Evolutionary conservation across 1,284 basidiomycete species (phyloP).

Genomic region (Tausonia pullulans): DNA sequence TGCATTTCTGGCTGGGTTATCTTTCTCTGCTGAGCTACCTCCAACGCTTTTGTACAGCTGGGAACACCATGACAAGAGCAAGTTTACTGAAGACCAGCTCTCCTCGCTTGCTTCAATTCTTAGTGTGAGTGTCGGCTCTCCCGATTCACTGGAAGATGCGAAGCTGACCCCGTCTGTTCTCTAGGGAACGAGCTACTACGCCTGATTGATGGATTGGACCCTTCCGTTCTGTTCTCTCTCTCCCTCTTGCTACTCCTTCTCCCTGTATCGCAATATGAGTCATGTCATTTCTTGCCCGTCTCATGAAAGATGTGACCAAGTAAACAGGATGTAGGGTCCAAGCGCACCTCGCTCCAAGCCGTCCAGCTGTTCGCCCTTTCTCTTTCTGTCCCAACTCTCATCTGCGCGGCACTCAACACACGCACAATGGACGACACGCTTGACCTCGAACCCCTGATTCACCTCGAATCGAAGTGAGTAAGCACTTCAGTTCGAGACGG

Average conservation of each 20-base stretch:
- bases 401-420: too few species aligned
- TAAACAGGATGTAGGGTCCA: too few species aligned
- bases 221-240: not conserved
- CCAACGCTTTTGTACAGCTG: conserved; percentile 28
- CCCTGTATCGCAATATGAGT: too few species aligned
- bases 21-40: conserved; percentile 12
- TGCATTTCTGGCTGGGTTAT: conserved; percentile 11
- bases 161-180: too few species aligned
- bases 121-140: not conserved
- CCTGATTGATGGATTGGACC: not conserved
- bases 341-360: too few species aligned
- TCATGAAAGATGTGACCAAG: too few species aligned
- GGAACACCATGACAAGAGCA: conserved; percentile 87
- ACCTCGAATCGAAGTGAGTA: not conserved
- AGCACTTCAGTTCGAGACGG: too few species aligned
- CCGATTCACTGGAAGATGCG: not conserved
- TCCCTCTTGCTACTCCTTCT: not conserved
- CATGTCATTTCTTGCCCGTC: too few species aligned
- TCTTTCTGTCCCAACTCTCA: not conserved
- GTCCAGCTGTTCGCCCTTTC: not conserved
- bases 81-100: conserved; percentile 82
- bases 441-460: not conserved
- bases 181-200: conserved; percentile 9
- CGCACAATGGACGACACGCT: too few species aligned
- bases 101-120: conserved; percentile 31